Evolutionary conservation across 2,329 filamentous ascomycete genomes (phyloP), one percentile per base, ranked within the genome.

Genomic region (Fusarium neocosmosporiellum): DNA sequence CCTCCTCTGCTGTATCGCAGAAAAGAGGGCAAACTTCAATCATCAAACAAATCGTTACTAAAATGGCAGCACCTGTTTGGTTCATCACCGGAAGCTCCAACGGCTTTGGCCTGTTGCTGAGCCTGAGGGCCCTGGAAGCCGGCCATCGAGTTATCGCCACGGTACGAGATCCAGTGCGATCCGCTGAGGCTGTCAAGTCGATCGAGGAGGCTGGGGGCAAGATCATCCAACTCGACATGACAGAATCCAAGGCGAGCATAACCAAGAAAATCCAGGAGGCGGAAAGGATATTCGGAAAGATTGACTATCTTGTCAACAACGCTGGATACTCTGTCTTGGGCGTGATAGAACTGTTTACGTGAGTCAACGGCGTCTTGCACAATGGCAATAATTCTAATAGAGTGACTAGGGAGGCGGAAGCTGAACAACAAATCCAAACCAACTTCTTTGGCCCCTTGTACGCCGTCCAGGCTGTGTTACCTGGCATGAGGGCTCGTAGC

Each of bases 301-400:
- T 89, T 41, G 87, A 89, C 50, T 81, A 88, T 5, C 78, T 89
- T 6, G 83, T 89, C 46, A 89, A 89, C 71, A 87, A 87, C 65
- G 87, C 88, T 3, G 88, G 84, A 4, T 84, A 80, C 60, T 82
- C 81, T 10, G 65, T 66, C 18, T 54, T 77, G 22, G 73, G 72
- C 1, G 60, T 65, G 3, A 54, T 77, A 11, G 75, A 76, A 43
- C 57, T 76, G 1, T 80, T 82, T 59, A 81, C 75, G 22, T 76
- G 65, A 58, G 73, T 69, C 10, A 24, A 55, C 60, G 14, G 31
- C 27, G 18, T 36, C 27, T 14, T 18, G 29, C 11, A 16, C 22
- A 18, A 10, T 13, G 16, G 6, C 33, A 11, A 29, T 5, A 7
- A 3, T n/a, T 46, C 66, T 76, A 27, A 76, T 48, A 20, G 8